Evolutionary conservation across 129 eudicot genomes (phyloP).

Genomic region (Helianthus tuberosus): DNA sequence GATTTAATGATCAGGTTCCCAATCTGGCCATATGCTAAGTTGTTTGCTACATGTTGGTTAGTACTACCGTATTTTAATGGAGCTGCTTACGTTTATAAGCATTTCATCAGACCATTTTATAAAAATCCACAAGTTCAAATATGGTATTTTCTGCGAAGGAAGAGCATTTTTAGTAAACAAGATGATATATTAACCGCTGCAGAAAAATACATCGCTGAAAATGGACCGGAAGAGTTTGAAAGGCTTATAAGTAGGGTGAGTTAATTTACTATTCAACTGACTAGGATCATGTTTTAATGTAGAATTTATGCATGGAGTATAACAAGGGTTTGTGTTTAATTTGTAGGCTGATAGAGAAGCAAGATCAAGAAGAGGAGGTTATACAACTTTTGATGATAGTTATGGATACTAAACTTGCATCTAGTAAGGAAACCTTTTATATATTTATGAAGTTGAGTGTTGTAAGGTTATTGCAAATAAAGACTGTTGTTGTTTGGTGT

Average conservation of each 20-base stretch:
- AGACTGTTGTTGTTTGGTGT: neutral
- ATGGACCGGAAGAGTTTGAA: conserved; percentile 82
- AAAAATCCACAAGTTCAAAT: conserved; percentile 62
- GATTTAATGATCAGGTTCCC: conserved; percentile 74
- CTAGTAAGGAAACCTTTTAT: neutral
- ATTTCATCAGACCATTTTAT: conserved; percentile 83
- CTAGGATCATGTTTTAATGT: neutral
- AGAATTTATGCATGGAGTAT: neutral
- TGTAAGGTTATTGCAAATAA: neutral
- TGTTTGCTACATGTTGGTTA: conserved; percentile 75
- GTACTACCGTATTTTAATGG: conserved; percentile 89
- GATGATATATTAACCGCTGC: conserved; percentile 85
- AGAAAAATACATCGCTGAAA: conserved; percentile 75
- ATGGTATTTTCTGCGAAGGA: conserved; percentile 76
- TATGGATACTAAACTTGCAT: conserved; percentile 49
- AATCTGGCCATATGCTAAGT: conserved; percentile 83
- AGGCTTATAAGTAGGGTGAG: conserved; percentile 76
- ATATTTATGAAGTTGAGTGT: neutral
- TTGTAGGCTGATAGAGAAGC: conserved; percentile 87
- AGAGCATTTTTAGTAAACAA: conserved; percentile 52
- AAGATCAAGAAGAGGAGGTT: conserved; percentile 67
- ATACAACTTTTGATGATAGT: conserved; percentile 58
- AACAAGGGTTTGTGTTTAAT: conserved; percentile 8
- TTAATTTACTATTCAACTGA: neutral
- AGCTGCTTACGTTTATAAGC: conserved; percentile 78